These are phyloP conservation scores for Karstenula rhodostoma DNA, from an alignment of 2,329 filamentous ascomycete genomes.

Conservation along the genomic window DNA sequence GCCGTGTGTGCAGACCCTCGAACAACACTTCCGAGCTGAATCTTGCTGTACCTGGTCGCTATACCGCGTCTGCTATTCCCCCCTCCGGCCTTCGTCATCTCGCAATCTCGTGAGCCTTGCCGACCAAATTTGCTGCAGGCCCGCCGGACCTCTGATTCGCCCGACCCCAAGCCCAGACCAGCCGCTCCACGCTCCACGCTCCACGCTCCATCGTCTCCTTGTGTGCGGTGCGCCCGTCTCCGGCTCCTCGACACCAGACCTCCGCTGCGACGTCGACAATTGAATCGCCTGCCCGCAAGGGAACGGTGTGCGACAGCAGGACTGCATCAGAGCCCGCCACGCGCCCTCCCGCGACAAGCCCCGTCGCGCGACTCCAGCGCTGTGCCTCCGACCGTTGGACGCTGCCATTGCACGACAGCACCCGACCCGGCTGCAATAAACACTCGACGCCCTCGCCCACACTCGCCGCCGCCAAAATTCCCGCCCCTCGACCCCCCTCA, in stretches of 20 bases:
- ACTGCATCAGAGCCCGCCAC: slow-evolving; percentile 15
- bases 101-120: slow-evolving; percentile 14
- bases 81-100: slow-evolving; percentile 15
- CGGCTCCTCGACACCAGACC: slow-evolving; percentile 28
- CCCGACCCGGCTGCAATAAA: slow-evolving; percentile 21
- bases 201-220: background rate
- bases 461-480: slow-evolving; percentile 4
- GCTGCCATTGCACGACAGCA: slow-evolving; percentile 24
- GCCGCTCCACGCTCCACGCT: slow-evolving; percentile 11
- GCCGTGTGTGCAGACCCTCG: background rate
- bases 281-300: slow-evolving; percentile 21
- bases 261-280: slow-evolving; percentile 45
- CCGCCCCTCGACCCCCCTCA: slow-evolving; percentile 17
- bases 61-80: slow-evolving; percentile 1
- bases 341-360: slow-evolving; percentile 7
- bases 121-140: slow-evolving; percentile 16
- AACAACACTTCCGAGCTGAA: background rate
- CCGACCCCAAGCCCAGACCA: slow-evolving; percentile 3
- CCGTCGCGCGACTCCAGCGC: slow-evolving; percentile 6
- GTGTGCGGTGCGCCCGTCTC: slow-evolving; percentile 20
- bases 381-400: slow-evolving; percentile 31
- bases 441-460: slow-evolving; percentile 20
- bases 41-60: background rate
- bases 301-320: slow-evolving; percentile 14
- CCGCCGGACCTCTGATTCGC: slow-evolving; percentile 6